These are phyloP conservation scores for Crepidotus variabilis DNA, from an alignment of 768 basidiomycete species.

Conservation along the genomic window DNA sequence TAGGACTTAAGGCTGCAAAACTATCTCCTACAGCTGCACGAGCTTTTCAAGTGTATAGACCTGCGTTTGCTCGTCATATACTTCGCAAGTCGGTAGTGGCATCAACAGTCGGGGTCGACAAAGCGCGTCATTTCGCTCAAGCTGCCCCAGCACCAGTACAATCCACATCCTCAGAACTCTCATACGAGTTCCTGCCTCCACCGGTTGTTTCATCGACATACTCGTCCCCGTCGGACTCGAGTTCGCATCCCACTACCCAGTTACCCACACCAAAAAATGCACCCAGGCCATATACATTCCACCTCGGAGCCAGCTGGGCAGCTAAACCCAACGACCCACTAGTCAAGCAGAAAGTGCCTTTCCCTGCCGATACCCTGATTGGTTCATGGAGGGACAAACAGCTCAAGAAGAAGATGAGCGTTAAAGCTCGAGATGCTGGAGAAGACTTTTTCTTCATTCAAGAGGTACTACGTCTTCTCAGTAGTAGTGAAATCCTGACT, in stretches of 20 bases:
- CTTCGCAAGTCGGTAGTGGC: background rate
- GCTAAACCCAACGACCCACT: conserved; percentile 55
- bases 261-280: background rate
- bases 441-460: conserved; percentile 60
- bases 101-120: background rate
- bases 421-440: conserved; percentile 35
- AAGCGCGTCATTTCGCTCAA: background rate
- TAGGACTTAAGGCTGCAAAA: background rate
- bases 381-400: conserved; percentile 69
- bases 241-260: background rate
- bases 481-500: background rate
- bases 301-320: conserved; percentile 76
- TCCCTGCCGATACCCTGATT: conserved; percentile 53
- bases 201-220: background rate
- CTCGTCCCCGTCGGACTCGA: background rate
- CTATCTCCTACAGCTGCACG: background rate
- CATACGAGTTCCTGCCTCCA: background rate
- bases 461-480: conserved; percentile 39
- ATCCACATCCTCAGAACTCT: background rate
- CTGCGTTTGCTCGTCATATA: conserved; percentile 1
- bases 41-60: background rate
- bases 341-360: conserved; percentile 37
- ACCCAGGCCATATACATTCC: conserved; percentile 56
- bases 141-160: background rate
- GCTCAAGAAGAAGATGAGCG: conserved; percentile 42